A percentile compares a stretch with the other conserved stretches of the same genome.
Conservation (phyloP, 805 yeast species). For the Trichomonascus vanleenenianus region DNA sequence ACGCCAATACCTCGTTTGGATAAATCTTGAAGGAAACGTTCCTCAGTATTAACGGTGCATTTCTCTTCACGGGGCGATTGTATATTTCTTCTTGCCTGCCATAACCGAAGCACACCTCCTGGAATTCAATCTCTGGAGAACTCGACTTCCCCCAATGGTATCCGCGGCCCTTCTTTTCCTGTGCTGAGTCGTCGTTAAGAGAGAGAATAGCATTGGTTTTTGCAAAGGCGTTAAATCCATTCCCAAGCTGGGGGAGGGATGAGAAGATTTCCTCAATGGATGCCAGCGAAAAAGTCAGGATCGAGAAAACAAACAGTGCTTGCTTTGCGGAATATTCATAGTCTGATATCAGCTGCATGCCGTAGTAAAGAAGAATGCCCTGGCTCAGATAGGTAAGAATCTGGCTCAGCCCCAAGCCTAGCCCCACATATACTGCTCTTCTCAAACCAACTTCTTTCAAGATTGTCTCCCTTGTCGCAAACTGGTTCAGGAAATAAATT, state of each 20-base stretch:
- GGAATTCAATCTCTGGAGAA: conserved; percentile 30
- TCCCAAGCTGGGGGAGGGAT: conserved; percentile 69
- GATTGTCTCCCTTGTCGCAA: conserved; percentile 24
- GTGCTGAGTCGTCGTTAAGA: too few species aligned
- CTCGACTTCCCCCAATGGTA: too few species aligned
- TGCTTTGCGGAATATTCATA: conserved; percentile 48
- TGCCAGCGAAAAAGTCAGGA: conserved; percentile 66
- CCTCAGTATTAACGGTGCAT: conserved; percentile 27
- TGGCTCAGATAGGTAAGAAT: conserved; percentile 54
- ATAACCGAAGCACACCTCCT: conserved; percentile 37
- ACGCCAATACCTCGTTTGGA: conserved; percentile 47
- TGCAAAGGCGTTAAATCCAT: conserved; percentile 46
- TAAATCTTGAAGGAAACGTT: conserved; percentile 37
- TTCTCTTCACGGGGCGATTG: conserved; percentile 13
- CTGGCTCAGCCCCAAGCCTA: conserved; percentile 54
- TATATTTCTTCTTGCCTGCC: neutral
- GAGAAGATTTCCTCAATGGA: conserved; percentile 51
- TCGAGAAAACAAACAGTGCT: conserved; percentile 60
- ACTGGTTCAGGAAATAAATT: conserved; percentile 37
- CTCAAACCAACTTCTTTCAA: conserved; percentile 36
- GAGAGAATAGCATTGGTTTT: neutral
- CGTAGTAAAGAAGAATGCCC: conserved; percentile 70
- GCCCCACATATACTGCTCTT: conserved; percentile 56
- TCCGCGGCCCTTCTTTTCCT: too few species aligned
- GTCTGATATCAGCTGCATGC: conserved; percentile 58